Evolutionary conservation across 306 rosid genomes (phyloP), one percentile per base, ranked within the genome.

Genomic region (Abrus pulchellus): DNA sequence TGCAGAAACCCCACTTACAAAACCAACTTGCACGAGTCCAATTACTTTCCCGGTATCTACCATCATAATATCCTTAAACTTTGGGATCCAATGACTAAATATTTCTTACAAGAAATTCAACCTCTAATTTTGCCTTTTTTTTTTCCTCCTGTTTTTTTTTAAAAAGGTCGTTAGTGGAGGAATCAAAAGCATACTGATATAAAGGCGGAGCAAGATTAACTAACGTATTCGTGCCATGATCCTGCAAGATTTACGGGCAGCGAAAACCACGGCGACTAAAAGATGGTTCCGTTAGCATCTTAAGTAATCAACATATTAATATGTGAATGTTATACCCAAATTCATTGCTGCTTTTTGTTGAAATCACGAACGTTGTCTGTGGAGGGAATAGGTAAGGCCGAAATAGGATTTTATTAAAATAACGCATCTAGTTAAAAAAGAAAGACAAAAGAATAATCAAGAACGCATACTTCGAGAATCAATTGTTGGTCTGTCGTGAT

Each of bases 111-210:
- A 55, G 30, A 60, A 63, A 57, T 71, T 61, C 61, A 76, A 77
- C 72, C 82, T 83, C 34, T 55, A 50, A 20, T 20, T 20, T 20
- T 20, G 0, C 20, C 20, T 20, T 63, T 71, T 72, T 71, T 72
- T 79, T 36, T 14, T 20, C 28, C 11, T 45, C 40, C 20, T 20
- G 20, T 29, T 6, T 4, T 44, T 67, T 27, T 67, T 83, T 75
- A 82, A 33, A 9, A 61, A 11, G 34, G 49, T 57, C 72, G 74
- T 78, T 27, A 85, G 86, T 83, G 82, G 91, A 82, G 80, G 87
- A 84, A 86, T 83, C 81, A 70, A 86, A 79, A 64, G 34, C 9
- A 55, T 6, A 6, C 28, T 40, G 7, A 33, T 50, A 27, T 30
- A 50, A 70, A 50, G 75, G 65, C 50, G 52, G 43, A 79, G 49